Evolutionary conservation across 1,284 basidiomycete species (phyloP).

Genomic region (Anthracocystis panici-leucophaei): DNA sequence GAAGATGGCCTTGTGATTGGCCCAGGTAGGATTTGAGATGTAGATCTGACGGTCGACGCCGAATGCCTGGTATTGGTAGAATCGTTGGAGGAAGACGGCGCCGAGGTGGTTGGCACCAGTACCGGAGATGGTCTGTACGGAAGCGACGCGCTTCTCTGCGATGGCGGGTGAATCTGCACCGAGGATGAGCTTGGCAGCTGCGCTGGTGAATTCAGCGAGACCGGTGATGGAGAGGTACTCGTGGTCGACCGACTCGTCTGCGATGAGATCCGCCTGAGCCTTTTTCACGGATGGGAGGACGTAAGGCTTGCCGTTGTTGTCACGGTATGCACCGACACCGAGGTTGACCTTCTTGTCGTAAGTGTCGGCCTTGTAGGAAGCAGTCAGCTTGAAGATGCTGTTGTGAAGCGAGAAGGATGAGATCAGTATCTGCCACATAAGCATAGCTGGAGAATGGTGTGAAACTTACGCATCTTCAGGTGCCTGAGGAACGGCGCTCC

Average conservation of each 20-base stretch:
- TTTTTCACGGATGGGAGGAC: constrained; percentile 71
- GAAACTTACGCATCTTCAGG: constrained; percentile 61
- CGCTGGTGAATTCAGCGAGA: constrained; percentile 81
- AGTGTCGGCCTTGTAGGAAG: constrained; percentile 85
- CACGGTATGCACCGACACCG: constrained; percentile 74
- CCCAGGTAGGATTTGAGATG: constrained; percentile 93
- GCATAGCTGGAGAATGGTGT: too few relatives aligned
- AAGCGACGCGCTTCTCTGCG: constrained; percentile 73
- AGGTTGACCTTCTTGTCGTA: constrained; percentile 89
- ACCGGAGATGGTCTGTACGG: constrained; percentile 82
- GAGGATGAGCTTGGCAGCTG: constrained; percentile 85
- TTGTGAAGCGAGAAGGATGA: neutral
- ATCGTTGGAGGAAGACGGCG: constrained; percentile 85
- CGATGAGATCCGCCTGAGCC: constrained; percentile 81
- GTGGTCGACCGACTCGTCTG: constrained; percentile 83
- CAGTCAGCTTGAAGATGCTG: constrained; percentile 88
- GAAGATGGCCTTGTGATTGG: constrained; percentile 91
- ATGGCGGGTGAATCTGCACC: constrained; percentile 81
- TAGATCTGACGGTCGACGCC: constrained; percentile 74
- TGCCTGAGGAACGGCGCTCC: constrained; percentile 56
- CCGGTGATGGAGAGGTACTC: constrained; percentile 95
- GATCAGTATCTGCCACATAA: neutral
- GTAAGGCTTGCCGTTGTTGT: constrained; percentile 71
- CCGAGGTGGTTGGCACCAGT: constrained; percentile 96
- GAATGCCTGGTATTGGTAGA: constrained; percentile 76